Base-by-base conservation (phyloP, 169 alveolate genomes). In the Cytauxzoon felis region DNA sequence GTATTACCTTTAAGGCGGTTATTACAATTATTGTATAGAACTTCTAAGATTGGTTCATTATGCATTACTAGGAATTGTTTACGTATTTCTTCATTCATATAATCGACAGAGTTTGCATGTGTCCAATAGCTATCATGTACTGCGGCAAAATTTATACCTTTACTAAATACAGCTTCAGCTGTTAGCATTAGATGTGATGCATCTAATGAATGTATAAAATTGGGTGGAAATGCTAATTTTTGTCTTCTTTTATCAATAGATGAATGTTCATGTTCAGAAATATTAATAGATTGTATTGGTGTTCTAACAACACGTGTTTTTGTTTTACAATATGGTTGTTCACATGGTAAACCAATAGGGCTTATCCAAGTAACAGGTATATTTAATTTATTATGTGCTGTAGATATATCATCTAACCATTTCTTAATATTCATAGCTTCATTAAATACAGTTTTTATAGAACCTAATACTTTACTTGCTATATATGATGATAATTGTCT, bases 61-160 rank as follows among this genome's bases (percentile, higher is more conserved):
- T 95, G 94, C 50, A 95, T 85, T 16, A 69, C 71, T 19, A 93
- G 92, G 71, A 95, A 95, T 70, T 88, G 81, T 34, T 94, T 94
- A 64, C 99, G 72, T 30, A 94, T 70, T 11, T 79, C 68, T 9
- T 11, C 43, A 57, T 91, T 89, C 96, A 95, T 83, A 41, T 60
- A 50, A 50, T 95, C 98, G 5, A 94, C 94, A 68, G 91, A 87
- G 63, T 92, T 79, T 18, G 99, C 97, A 68, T 94, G 99, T 11
- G 96, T 82, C 98, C 99, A 95, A 82, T 84, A 96, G 43, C 96
- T 89, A 81, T 96, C 99, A 78, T 96, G 99, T 3, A 96, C 99
- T 19, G 98, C 97, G 27, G 97, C 97, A 81, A 96, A 94, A 49
- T 87, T 87, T n/a, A 92, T 40, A 34, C 47, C 47, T 34, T 47